Percentiles rank a stretch among this genome's conserved stretches.
Evolutionary conservation across 1,139 yeast genomes (phyloP).

Genomic region (Pichia norvegensis): DNA sequence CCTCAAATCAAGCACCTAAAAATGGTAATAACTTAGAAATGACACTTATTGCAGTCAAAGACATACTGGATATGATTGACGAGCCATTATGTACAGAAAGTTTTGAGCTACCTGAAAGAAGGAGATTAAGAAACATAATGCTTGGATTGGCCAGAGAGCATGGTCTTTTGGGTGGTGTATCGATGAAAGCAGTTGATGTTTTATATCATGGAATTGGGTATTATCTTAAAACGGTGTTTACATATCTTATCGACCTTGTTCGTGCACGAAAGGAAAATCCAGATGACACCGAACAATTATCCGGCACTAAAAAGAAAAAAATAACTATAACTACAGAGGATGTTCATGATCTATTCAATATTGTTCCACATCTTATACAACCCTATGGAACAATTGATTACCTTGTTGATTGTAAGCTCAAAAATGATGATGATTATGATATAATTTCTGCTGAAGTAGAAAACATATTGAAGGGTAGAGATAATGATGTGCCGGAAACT

Average conservation of each 20-base stretch:
- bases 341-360: constrained; percentile 51
- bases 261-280: constrained; percentile 37
- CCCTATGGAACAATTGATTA: constrained; percentile 49
- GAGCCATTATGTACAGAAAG: constrained; percentile 75
- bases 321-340: constrained; percentile 57
- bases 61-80: constrained; percentile 81
- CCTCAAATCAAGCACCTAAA: neutral
- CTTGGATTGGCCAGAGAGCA: constrained; percentile 83
- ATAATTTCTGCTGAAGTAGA: constrained; percentile 7
- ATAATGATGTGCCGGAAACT: neutral
- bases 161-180: constrained; percentile 80
- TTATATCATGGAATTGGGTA: constrained; percentile 70
- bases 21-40: constrained; percentile 27
- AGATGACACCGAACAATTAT: constrained; percentile 26
- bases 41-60: constrained; percentile 86
- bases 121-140: constrained; percentile 60
- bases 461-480: neutral
- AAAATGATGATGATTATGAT: constrained; percentile 39
- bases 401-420: constrained; percentile 33
- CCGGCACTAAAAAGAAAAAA: constrained; percentile 11
- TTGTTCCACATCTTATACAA: constrained; percentile 61
- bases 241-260: constrained; percentile 66
- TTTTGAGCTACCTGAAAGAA: constrained; percentile 77
- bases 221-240: constrained; percentile 67
- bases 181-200: constrained; percentile 68